Percentiles rank a stretch among this genome's conserved stretches.
Evolutionary conservation across 306 rosid species (phyloP).

Genomic region (Malus sieversii): DNA sequence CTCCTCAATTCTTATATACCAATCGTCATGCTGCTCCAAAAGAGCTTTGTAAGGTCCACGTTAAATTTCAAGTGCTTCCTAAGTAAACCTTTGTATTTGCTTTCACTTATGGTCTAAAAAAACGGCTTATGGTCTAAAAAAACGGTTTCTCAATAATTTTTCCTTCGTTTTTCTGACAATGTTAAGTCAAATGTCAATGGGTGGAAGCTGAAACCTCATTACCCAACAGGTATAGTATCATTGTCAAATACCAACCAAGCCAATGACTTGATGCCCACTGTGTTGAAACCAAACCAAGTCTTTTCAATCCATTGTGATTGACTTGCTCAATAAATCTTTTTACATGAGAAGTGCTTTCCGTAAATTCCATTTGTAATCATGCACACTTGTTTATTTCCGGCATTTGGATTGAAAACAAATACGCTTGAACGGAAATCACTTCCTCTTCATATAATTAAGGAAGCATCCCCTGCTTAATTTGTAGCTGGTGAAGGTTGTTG

Average conservation of each 20-base stretch:
- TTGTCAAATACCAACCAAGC: constrained; percentile 6
- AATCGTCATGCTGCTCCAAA: too few species aligned
- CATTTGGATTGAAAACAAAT: too few species aligned
- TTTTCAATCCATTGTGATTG: neutral
- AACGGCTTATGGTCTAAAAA: too few species aligned
- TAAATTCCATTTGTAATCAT: neutral
- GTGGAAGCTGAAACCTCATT: too few species aligned
- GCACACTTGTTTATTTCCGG: neutral
- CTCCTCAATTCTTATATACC: too few species aligned
- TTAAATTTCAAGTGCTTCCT: neutral
- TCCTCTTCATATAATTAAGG: too few species aligned
- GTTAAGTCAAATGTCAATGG: neutral
- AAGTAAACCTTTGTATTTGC: neutral
- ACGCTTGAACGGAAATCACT: too few species aligned
- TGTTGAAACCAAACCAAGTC: neutral
- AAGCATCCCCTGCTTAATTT: neutral
- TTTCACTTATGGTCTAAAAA: too few species aligned
- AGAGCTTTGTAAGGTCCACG: too few species aligned
- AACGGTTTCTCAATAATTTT: too few species aligned
- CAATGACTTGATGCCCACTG: neutral
- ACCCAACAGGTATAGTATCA: neutral
- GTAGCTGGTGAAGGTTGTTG: neutral
- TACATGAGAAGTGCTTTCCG: neutral
- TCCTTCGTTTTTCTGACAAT: neutral
- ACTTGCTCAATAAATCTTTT: neutral